phyloP scores from a whole-genome alignment of 2,329 filamentous ascomycete species.

The Colletotrichum scovillei region DNA sequence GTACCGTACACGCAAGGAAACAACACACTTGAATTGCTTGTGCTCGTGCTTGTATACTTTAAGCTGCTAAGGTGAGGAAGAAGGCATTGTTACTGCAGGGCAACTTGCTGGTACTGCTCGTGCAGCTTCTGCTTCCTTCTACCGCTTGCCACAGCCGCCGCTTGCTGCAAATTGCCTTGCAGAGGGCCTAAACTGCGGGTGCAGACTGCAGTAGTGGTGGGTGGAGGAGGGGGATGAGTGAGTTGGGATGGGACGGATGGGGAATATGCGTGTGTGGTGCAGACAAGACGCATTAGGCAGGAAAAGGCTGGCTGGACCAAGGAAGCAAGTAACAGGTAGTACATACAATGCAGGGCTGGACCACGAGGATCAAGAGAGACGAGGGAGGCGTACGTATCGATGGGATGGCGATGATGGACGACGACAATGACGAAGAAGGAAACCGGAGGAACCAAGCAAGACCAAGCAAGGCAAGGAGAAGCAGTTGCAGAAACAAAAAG shows the following conservation, averaged over 20 bases:
- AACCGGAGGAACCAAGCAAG: neutral
- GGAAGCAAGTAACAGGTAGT: neutral
- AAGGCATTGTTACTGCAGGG: neutral
- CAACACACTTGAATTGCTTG: neutral
- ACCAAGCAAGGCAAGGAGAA: neutral
- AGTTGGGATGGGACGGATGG: slow-evolving; percentile 3
- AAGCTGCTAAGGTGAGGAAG: neutral
- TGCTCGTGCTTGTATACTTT: neutral
- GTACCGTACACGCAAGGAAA: neutral
- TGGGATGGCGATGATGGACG: neutral
- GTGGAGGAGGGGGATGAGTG: neutral
- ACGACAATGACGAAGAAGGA: neutral
- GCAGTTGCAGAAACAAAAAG: neutral
- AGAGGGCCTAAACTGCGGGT: neutral
- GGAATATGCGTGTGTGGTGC: neutral
- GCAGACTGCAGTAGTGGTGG: neutral
- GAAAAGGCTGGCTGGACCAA: neutral
- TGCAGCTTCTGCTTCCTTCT: neutral
- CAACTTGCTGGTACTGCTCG: neutral
- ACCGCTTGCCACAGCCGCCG: neutral
- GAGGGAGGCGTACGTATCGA: neutral
- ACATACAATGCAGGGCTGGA: neutral
- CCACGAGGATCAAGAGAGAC: neutral
- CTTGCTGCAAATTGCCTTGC: neutral
- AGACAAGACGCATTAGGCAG: neutral